Percentiles rank a stretch among this genome's conserved stretches.
Conservation (phyloP, 2,329 filamentous ascomycete species). For the Pseudogymnoascus sp. region DNA sequence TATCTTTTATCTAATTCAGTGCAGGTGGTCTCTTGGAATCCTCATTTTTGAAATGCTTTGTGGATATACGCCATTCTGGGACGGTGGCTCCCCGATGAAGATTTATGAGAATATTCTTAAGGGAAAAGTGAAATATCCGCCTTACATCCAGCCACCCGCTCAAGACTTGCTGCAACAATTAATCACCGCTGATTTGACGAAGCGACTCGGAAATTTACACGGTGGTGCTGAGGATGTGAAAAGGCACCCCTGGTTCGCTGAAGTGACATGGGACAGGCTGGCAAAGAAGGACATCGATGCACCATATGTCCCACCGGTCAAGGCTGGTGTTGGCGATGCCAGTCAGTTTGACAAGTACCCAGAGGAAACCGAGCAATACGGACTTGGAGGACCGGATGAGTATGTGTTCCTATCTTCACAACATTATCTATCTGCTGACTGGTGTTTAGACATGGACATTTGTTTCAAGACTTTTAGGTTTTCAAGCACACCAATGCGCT, state of each 20-base stretch:
- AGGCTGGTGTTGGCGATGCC: constrained; percentile 86
- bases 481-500: neutral
- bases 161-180: constrained; percentile 86
- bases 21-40: constrained; percentile 95
- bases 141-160: constrained; percentile 89
- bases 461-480: constrained; percentile 11
- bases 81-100: constrained; percentile 94
- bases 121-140: constrained; percentile 91
- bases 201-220: constrained; percentile 88
- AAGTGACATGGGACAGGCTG: constrained; percentile 95
- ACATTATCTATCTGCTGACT: neutral
- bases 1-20: neutral
- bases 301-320: constrained; percentile 91
- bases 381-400: constrained; percentile 71
- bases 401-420: constrained; percentile 45
- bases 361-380: constrained; percentile 92
- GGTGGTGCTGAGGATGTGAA: constrained; percentile 88
- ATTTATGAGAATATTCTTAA: constrained; percentile 99
- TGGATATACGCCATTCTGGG: constrained; percentile 98
- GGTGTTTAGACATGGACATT: constrained; percentile 2
- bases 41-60: constrained; percentile 99
- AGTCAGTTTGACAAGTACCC: constrained; percentile 98
- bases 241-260: constrained; percentile 90
- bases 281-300: constrained; percentile 96
- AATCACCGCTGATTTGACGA: constrained; percentile 91